Conservation (phyloP, 2,329 filamentous ascomycete genomes). For the Curvularia verruculosa region DNA sequence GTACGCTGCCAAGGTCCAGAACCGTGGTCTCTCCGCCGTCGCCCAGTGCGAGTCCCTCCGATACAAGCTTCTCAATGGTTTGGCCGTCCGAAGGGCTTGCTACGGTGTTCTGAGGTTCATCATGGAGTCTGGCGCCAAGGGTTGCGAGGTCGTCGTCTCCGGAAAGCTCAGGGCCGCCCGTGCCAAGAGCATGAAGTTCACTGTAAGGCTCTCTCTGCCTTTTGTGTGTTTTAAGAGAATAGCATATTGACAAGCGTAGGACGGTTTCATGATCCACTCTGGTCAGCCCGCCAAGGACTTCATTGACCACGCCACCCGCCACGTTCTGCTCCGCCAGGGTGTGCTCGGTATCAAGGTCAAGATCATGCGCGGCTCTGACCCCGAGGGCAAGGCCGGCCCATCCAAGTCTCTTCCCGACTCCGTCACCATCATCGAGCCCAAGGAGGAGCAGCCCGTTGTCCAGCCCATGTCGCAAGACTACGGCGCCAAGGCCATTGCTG, state of each 20-base stretch:
- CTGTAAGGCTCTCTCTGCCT: constrained; percentile 60
- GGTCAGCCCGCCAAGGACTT: constrained; percentile 99
- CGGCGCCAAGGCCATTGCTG: constrained; percentile 83
- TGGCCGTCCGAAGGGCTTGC: constrained; percentile 97
- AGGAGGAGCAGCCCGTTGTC: constrained; percentile 96
- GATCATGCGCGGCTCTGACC: constrained; percentile 99
- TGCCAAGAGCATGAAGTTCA: constrained; percentile 99
- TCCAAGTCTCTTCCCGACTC: constrained; percentile 97
- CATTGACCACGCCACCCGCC: constrained; percentile 97
- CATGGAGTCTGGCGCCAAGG: constrained; percentile 99
- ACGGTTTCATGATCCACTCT: constrained; percentile 99
- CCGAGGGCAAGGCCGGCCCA: constrained; percentile 97
- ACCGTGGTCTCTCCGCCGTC: constrained; percentile 99
- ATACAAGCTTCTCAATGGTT: constrained; percentile 99
- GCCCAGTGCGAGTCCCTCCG: constrained; percentile 99
- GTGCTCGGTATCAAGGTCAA: constrained; percentile 99
- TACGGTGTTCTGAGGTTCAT: constrained; percentile 99
- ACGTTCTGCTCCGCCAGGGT: constrained; percentile 99
- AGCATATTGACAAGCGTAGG: constrained; percentile 51
- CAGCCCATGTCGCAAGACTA: constrained; percentile 99
- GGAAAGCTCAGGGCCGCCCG: constrained; percentile 98
- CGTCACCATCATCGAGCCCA: constrained; percentile 99
- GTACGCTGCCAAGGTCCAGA: constrained; percentile 99
- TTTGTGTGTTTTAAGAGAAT: too few relatives aligned
- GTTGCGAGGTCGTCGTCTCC: constrained; percentile 98